These are phyloP conservation scores for Escallonia herrerae DNA, from an alignment of 129 eudicot species.

Conservation along the genomic window DNA sequence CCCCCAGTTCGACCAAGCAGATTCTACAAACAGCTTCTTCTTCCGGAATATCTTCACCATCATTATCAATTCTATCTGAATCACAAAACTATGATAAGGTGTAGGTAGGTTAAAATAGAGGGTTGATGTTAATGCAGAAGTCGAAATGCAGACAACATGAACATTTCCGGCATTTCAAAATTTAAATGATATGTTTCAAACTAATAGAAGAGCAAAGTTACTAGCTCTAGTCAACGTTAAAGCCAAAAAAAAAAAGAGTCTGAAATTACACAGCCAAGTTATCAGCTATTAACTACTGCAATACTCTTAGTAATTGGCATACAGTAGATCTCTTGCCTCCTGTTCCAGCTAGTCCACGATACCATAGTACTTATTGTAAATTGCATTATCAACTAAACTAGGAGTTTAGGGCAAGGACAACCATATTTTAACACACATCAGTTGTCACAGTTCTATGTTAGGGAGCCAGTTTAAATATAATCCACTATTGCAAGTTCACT, in stretches of 20 bases:
- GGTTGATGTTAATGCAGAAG: background rate
- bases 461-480: background rate
- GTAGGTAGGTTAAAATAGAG: constrained; percentile 10
- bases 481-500: no score
- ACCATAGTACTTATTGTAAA: no score
- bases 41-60: constrained; percentile 65
- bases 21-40: constrained; percentile 98
- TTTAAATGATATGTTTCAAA: background rate
- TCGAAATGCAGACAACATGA: background rate
- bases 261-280: background rate
- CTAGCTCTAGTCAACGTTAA: no score
- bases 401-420: background rate
- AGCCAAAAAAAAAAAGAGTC: no score
- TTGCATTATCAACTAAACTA: background rate
- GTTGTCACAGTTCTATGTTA: background rate
- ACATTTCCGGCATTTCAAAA: background rate
- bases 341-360: no score
- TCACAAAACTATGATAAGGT: constrained; percentile 23
- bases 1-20: constrained; percentile 83
- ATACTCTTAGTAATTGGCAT: no score
- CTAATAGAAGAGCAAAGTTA: no score
- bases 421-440: background rate
- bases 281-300: background rate
- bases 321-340: no score
- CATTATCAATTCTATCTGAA: constrained; percentile 45